phyloP scores from a whole-genome alignment of 169 alveolate genomes.

The Miamiensis avidus region DNA sequence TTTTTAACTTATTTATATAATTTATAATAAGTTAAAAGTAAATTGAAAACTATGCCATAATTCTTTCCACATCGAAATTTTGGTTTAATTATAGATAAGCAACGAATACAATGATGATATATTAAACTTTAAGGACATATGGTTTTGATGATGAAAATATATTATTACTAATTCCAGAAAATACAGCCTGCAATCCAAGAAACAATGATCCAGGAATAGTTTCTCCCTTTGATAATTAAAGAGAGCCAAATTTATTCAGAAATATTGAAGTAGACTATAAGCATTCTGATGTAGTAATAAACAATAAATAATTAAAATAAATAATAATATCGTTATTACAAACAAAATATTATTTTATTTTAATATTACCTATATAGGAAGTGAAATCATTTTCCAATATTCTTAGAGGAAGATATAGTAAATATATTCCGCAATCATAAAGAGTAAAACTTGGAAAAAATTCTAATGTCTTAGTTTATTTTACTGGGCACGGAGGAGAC shows the following conservation, averaged over 20 bases:
- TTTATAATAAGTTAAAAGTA: too few species aligned
- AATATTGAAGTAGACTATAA: constrained; percentile 60
- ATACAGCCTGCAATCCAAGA: constrained; percentile 77
- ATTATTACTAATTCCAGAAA: constrained; percentile 69
- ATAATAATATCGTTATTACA: too few species aligned
- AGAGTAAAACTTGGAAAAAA: constrained; percentile 60
- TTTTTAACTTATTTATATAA: too few species aligned
- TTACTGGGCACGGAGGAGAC: constrained; percentile 83
- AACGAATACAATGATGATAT: constrained; percentile 32
- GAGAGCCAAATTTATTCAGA: constrained; percentile 55
- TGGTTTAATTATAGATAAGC: constrained; percentile 48
- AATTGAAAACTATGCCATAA: neutral
- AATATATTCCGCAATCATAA: constrained; percentile 57
- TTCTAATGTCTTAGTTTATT: constrained; percentile 55
- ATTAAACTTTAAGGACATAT: constrained; percentile 15
- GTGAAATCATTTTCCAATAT: constrained; percentile 56
- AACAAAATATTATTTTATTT: too few species aligned
- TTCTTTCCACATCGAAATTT: constrained; percentile 38
- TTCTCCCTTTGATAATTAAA: constrained; percentile 31
- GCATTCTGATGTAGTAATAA: constrained; percentile 61
- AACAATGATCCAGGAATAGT: constrained; percentile 72
- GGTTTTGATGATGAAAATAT: constrained; percentile 43
- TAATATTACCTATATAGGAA: neutral
- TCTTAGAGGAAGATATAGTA: constrained; percentile 60
- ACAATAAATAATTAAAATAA: constrained; percentile 18